Percentiles rank a stretch among this genome's conserved stretches.
Evolutionary conservation across 495 filamentous ascomycete species (phyloP).

Genomic region (Penicillium mononematosum): DNA sequence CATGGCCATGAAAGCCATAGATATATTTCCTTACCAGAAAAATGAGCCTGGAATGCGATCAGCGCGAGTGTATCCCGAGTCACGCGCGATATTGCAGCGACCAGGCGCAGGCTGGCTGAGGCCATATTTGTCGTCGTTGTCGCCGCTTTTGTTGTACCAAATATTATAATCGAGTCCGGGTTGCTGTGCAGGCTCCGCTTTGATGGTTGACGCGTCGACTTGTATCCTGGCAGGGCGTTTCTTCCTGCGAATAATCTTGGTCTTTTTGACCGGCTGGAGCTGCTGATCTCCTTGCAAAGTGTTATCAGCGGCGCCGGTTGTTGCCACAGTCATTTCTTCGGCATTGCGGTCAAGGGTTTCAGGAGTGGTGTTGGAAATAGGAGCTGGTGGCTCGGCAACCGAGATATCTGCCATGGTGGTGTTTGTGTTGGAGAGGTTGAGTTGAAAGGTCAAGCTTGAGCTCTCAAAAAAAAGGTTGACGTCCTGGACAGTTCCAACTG

Average conservation of each 20-base stretch:
- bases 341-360: constrained; percentile 10
- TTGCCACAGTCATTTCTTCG: constrained; percentile 26
- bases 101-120: constrained; percentile 70
- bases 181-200: constrained; percentile 78
- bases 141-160: constrained; percentile 66
- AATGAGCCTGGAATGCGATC: constrained; percentile 77
- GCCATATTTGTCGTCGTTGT: constrained; percentile 83
- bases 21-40: constrained; percentile 58
- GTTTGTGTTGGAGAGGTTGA: neutral
- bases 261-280: constrained; percentile 41
- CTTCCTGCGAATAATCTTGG: constrained; percentile 54
- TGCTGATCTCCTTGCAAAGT: constrained; percentile 22
- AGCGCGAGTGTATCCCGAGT: constrained; percentile 85
- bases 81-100: constrained; percentile 77
- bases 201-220: constrained; percentile 79
- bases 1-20: neutral
- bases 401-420: constrained; percentile 37
- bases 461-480: constrained; percentile 11
- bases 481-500: neutral
- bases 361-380: constrained; percentile 9
- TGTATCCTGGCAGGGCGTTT: constrained; percentile 60
- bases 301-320: constrained; percentile 22
- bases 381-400: constrained; percentile 19
- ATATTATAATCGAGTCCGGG: constrained; percentile 94
- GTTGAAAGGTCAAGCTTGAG: constrained; percentile 12